A percentile compares a stretch with the other conserved stretches of the same genome.
These are phyloP conservation scores for Echites panduratus DNA, from an alignment of 257 asterid species.

Conservation along the genomic window DNA sequence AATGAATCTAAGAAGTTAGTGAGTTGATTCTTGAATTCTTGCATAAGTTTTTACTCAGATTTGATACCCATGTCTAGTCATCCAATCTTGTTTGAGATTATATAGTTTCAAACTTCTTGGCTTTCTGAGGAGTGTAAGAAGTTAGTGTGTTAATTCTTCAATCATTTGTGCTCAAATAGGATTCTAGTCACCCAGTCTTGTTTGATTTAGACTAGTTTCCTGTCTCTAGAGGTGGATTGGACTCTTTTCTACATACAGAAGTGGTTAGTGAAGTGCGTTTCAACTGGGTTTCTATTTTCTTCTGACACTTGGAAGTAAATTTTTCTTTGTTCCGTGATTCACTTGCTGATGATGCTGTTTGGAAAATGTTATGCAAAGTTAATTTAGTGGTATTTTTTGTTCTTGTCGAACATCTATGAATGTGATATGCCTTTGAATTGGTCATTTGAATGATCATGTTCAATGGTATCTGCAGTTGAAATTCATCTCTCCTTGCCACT, in stretches of 20 bases:
- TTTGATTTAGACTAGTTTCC: background rate
- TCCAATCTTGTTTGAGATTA: background rate
- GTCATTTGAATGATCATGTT: background rate
- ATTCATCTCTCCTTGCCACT: background rate
- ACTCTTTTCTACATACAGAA: background rate
- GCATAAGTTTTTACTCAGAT: background rate
- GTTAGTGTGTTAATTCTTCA: background rate
- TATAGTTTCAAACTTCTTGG: background rate
- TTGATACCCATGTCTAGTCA: background rate
- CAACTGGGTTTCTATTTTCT: background rate
- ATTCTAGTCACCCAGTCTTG: background rate
- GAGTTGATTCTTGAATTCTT: slow-evolving; percentile 3
- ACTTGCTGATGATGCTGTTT: background rate
- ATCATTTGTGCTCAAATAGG: background rate
- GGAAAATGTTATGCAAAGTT: background rate
- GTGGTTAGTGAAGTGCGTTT: background rate
- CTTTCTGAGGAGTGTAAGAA: background rate
- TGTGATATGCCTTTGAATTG: background rate
- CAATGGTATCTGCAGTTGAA: background rate
- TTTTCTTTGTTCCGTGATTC: background rate
- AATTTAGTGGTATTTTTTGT: background rate
- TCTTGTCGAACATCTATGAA: background rate
- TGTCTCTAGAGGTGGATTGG: background rate
- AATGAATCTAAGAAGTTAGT: background rate
- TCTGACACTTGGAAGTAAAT: background rate